Evolutionary conservation across 345 rosid species (phyloP).

Genomic region (thale cress (Arabidopsis thaliana)): DNA sequence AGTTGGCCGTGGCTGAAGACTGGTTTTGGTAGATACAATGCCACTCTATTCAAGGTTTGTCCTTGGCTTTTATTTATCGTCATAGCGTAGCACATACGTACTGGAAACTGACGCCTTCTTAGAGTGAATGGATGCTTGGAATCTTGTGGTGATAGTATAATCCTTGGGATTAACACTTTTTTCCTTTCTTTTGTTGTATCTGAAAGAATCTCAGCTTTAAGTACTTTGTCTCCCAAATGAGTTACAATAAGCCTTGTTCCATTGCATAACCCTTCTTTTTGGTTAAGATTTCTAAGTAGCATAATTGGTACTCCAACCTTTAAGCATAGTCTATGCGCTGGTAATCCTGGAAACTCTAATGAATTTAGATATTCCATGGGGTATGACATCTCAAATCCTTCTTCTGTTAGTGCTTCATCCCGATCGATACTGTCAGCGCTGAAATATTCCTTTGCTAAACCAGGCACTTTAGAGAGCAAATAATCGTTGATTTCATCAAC

Average conservation of each 20-base stretch:
- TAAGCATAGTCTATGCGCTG: neutral
- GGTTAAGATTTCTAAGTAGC: neutral
- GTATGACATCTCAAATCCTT: neutral
- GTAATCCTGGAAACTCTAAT: neutral
- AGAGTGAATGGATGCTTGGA: too few relatives aligned
- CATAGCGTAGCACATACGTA: too few relatives aligned
- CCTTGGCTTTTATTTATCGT: too few relatives aligned
- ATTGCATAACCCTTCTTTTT: neutral
- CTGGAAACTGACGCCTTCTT: too few relatives aligned
- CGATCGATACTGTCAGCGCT: neutral
- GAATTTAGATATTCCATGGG: neutral
- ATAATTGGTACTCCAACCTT: neutral
- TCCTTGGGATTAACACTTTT: too few relatives aligned
- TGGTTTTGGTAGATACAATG: neutral
- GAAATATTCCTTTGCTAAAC: neutral
- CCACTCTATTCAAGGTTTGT: neutral
- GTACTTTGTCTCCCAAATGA: neutral
- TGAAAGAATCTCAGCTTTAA: neutral
- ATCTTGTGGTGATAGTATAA: too few relatives aligned
- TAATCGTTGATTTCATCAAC: too few relatives aligned
- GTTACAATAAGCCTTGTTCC: neutral
- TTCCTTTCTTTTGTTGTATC: neutral
- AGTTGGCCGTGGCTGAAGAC: neutral
- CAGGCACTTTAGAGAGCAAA: too few relatives aligned
- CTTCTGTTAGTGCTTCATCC: neutral